Evolutionary conservation across 768 basidiomycete species (phyloP).

Genomic region (Zangia roseola): DNA sequence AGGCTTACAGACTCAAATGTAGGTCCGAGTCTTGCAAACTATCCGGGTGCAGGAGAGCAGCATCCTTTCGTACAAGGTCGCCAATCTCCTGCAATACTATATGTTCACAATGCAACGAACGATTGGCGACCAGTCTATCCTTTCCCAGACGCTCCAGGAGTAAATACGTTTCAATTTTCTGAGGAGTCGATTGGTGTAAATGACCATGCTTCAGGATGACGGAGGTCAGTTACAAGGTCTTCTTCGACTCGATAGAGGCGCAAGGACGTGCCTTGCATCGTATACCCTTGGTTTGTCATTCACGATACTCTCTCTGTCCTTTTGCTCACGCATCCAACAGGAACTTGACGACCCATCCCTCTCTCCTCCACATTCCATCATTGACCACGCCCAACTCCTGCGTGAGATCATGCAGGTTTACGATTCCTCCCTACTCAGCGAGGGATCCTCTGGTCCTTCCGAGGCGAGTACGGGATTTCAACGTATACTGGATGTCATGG

Average conservation of each 20-base stretch:
- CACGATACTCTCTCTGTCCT: background rate
- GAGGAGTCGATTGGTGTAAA: background rate
- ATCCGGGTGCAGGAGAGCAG: conserved; percentile 91
- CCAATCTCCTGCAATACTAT: conserved; percentile 95
- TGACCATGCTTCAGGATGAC: conserved; percentile 57
- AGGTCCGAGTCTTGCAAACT: conserved; percentile 92
- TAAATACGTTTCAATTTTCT: conserved; percentile 34
- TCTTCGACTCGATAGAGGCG: conserved; percentile 83
- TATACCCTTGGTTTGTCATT: conserved; percentile 48
- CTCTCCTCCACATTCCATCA: conserved; percentile 71
- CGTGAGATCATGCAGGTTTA: conserved; percentile 90
- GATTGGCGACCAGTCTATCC: conserved; percentile 77
- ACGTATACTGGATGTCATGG: conserved; percentile 73
- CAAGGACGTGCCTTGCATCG: conserved; percentile 69
- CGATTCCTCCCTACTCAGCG: conserved; percentile 77
- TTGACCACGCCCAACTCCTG: conserved; percentile 81
- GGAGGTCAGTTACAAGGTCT: conserved; percentile 75
- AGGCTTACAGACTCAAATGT: background rate
- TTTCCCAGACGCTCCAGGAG: conserved; percentile 80
- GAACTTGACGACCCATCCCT: conserved; percentile 68
- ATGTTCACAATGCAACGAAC: conserved; percentile 89
- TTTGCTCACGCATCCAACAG: conserved; percentile 31
- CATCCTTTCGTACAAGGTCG: conserved; percentile 88
- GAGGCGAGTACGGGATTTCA: conserved; percentile 19
- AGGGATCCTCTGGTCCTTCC: conserved; percentile 20